phyloP scores from a whole-genome alignment of 345 rosid genomes.

The Anacardium occidentale region DNA sequence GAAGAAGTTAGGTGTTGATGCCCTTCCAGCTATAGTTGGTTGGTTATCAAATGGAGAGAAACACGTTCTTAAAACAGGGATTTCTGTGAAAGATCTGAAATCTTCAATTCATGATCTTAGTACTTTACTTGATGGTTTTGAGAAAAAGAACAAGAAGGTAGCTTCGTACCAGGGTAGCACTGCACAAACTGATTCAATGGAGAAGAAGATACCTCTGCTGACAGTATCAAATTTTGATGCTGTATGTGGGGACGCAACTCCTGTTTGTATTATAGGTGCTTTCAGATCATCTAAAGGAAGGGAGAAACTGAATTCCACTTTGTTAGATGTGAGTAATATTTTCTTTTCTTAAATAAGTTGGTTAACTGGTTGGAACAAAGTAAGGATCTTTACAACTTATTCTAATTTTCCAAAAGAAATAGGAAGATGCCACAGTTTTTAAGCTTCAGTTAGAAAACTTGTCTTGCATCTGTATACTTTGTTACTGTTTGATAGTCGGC shows the following conservation, averaged over 20 bases:
- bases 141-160: slow-evolving; percentile 65
- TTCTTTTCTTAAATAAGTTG: not conserved
- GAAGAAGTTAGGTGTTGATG: slow-evolving; percentile 61
- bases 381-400: not conserved
- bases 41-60: slow-evolving; percentile 84
- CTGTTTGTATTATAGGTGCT: slow-evolving; percentile 80
- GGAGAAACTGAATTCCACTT: slow-evolving; percentile 58
- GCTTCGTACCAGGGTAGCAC: slow-evolving; percentile 46
- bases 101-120: slow-evolving; percentile 70
- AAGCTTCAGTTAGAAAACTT: not conserved
- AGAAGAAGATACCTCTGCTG: slow-evolving; percentile 49
- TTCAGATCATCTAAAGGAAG: slow-evolving; percentile 62
- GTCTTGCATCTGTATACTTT: not conserved
- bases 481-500: not conserved
- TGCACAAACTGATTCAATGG: slow-evolving; percentile 33
- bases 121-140: slow-evolving; percentile 60
- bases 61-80: slow-evolving; percentile 58
- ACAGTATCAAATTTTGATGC: slow-evolving; percentile 48
- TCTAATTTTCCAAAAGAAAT: not conserved
- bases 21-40: slow-evolving; percentile 85
- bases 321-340: slow-evolving; percentile 49
- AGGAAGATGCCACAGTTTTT: not conserved
- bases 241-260: slow-evolving; percentile 63
- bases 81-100: slow-evolving; percentile 71
- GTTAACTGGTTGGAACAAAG: not conserved